Conservation (phyloP, 352 stramenopile species). For the Pythium pectinolyticum region DNA sequence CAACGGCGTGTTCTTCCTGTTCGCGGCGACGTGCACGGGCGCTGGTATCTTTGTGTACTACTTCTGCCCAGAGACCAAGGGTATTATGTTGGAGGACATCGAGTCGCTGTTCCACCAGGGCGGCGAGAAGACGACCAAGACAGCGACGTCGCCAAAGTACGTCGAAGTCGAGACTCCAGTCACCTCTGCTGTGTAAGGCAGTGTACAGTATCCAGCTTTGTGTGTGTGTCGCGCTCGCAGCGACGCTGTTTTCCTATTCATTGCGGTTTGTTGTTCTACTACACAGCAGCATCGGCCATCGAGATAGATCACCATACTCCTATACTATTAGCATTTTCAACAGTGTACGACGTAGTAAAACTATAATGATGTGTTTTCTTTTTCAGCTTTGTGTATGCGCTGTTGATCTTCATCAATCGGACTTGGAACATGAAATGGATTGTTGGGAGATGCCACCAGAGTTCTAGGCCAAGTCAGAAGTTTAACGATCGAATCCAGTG, state of each 20-base stretch:
- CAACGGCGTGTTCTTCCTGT: conserved; percentile 50
- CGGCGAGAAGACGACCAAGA: background rate
- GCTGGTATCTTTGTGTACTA: conserved; percentile 33
- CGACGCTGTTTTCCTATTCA: background rate
- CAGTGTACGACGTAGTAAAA: no score
- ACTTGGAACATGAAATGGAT: no score
- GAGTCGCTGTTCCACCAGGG: conserved; percentile 30
- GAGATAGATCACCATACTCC: no score
- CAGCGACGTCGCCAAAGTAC: background rate
- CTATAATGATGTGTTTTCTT: no score
- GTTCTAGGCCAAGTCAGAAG: no score
- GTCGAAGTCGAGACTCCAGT: conserved; percentile 2
- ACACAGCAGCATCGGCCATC: no score
- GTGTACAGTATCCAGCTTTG: background rate
- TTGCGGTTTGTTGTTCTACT: no score
- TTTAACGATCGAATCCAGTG: no score
- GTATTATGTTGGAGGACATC: conserved; percentile 37
- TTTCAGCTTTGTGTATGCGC: no score
- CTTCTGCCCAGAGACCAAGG: conserved; percentile 42
- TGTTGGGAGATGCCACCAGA: no score
- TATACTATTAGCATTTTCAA: no score
- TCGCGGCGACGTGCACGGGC: conserved; percentile 34
- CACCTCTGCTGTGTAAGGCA: background rate
- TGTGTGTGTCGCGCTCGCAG: background rate
- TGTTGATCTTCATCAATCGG: no score